Conservation (phyloP, 192 early-diverging fungal species). For the Coemansia biformis region DNA sequence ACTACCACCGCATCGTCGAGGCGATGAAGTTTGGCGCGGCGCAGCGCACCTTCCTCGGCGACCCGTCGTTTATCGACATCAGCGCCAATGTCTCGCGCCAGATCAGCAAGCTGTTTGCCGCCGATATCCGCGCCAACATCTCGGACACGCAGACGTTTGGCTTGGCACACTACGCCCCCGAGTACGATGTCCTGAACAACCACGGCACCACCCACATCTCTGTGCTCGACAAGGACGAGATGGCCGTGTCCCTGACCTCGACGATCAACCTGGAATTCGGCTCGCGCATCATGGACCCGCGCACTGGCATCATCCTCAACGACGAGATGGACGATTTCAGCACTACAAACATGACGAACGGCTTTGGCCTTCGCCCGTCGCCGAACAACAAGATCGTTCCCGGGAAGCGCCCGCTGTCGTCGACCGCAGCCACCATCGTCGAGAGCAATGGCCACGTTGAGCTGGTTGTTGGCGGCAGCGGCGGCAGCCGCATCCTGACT, state of each 20-base stretch:
- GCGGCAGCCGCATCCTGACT: conserved; percentile 80
- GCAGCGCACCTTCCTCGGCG: conserved; percentile 72
- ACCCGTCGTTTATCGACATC: conserved; percentile 62
- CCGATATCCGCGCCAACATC: conserved; percentile 62
- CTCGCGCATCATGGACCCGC: conserved; percentile 76
- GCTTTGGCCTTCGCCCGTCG: conserved; percentile 76
- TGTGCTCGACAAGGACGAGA: conserved; percentile 62
- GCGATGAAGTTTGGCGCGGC: conserved; percentile 85
- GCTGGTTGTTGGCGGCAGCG: conserved; percentile 77
- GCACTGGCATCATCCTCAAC: conserved; percentile 87
- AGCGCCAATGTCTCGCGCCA: conserved; percentile 54
- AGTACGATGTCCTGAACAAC: conserved; percentile 67
- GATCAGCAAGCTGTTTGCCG: conserved; percentile 64
- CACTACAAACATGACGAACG: conserved; percentile 64
- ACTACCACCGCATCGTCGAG: conserved; percentile 80
- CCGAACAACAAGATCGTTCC: conserved; percentile 77
- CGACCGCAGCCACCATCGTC: conserved; percentile 50
- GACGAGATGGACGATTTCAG: conserved; percentile 97
- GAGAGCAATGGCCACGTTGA: conserved; percentile 54
- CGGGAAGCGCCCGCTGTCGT: conserved; percentile 74
- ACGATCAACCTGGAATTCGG: conserved; percentile 92
- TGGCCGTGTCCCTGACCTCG: conserved; percentile 80
- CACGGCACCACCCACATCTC: conserved; percentile 94
- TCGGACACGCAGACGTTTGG: conserved; percentile 65
- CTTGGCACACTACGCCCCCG: conserved; percentile 71